A percentile compares a stretch with the other conserved stretches of the same genome.
These are phyloP conservation scores for Athelia psychrophila DNA, from an alignment of 1,284 basidiomycete genomes.

Conservation along the genomic window DNA sequence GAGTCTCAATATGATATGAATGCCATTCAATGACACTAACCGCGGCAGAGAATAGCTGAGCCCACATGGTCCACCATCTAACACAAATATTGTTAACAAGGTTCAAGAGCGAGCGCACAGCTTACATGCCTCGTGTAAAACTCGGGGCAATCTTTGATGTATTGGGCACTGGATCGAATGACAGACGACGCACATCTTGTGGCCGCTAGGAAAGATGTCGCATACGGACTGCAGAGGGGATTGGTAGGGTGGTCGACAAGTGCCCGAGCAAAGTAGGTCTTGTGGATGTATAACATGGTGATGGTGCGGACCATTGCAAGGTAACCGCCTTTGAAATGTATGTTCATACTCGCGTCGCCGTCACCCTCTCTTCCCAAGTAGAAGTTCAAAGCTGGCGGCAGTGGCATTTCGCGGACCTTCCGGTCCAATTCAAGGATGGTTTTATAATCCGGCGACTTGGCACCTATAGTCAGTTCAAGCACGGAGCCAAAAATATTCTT, in stretches of 20 bases:
- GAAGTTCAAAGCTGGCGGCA: slow-evolving; percentile 49
- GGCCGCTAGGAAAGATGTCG: slow-evolving; percentile 61
- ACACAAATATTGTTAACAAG: slow-evolving; percentile 13
- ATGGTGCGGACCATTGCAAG: slow-evolving; percentile 48
- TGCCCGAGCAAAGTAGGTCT: slow-evolving; percentile 61
- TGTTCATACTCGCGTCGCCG: slow-evolving; percentile 43
- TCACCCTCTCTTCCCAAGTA: slow-evolving; percentile 40
- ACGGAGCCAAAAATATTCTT: slow-evolving; percentile 33
- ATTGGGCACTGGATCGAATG: slow-evolving; percentile 48
- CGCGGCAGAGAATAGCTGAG: slow-evolving; percentile 51
- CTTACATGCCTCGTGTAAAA: too few relatives aligned
- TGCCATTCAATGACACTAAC: slow-evolving; percentile 29
- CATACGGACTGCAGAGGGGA: slow-evolving; percentile 58
- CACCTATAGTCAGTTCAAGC: slow-evolving; percentile 47
- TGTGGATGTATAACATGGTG: slow-evolving; percentile 51
- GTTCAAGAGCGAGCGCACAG: too few relatives aligned
- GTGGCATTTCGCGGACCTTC: slow-evolving; percentile 47
- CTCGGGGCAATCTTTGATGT: too few relatives aligned
- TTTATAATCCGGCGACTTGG: slow-evolving; percentile 48
- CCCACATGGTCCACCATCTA: slow-evolving; percentile 54
- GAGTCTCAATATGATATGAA: background rate
- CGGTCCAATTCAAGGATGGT: slow-evolving; percentile 56
- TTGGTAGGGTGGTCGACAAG: slow-evolving; percentile 59
- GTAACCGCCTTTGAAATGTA: slow-evolving; percentile 46
- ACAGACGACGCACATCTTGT: slow-evolving; percentile 59